Base-by-base conservation (phyloP, 371 early-diverging fungal genomes). In the Encephalitozoon hellem region DNA sequence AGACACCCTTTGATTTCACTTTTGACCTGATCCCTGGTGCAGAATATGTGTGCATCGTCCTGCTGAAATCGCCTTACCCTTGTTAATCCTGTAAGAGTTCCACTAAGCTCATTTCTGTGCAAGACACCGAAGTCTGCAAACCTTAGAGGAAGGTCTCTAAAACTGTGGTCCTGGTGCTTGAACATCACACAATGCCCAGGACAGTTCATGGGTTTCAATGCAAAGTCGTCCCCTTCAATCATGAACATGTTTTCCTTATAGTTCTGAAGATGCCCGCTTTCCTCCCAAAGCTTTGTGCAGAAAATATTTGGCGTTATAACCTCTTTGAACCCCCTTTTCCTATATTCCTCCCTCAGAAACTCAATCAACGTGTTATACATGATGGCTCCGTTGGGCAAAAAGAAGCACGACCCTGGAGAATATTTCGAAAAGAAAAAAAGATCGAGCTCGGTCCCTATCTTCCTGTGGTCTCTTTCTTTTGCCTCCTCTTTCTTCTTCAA, bases 201-300 rank as follows among this genome's bases (percentile, higher is more conserved):
- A 84, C 99, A 98, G 88, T 98, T 98, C 99, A 98, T 98, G 11
- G 99, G 97, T 88, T 98, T 98, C 70, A 98, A 87, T 0, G 91
- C 96, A 86, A 89, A 93, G 1, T 75, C 53, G 18, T 77, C 75
- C 6, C 49, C 59, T 38, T 81, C 76, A n/a, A 76, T 55, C 11
- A 74, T 69, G 87, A 97, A 99, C 95, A 99, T 97, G 87, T 99
- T 91, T 73, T 94, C 94, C 86, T 90, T 88, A 85, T 97, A 99
- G 84, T 99, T 96, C 69, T 93, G 89, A 89, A 94, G 95, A 85
- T 99, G 99, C 5, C 99, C 99, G 30, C 93, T 92, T 65, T 90
- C 92, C 80, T 94, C 91, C 97, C 98, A 99, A 64, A 99, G 86
- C 80, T 92, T 89, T 83, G 91, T 89, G 78, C 92, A 92, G 87